A percentile compares a stretch with the other conserved stretches of the same genome.
phyloP scores from a whole-genome alignment of 257 asterid genomes.

The Craterostigma plantagineum region DNA sequence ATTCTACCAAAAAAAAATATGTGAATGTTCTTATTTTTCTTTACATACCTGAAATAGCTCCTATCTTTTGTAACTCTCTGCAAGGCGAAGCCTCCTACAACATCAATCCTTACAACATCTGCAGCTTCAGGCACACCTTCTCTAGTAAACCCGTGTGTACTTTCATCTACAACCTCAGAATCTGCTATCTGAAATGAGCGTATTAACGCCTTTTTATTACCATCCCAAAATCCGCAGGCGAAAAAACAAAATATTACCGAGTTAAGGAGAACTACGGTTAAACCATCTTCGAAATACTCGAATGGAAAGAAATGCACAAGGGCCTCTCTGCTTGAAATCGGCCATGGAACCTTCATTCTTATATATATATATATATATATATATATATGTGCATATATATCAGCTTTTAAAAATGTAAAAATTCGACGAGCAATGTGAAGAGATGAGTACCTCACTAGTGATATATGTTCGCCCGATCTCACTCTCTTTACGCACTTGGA shows the following conservation, averaged over 20 bases:
- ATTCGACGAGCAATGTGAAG: too few species aligned
- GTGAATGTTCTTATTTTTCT: not conserved
- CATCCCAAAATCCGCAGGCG: not conserved
- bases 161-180: constrained; percentile 29
- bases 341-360: constrained; percentile 95
- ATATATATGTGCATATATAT: constrained; percentile 8
- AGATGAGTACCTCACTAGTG: constrained; percentile 61
- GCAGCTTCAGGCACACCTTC: constrained; percentile 47
- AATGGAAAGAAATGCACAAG: constrained; percentile 41
- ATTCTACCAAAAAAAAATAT: not conserved
- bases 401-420: constrained; percentile 1
- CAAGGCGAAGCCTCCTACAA: constrained; percentile 71
- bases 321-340: constrained; percentile 76
- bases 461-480: constrained; percentile 65
- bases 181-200: constrained; percentile 49
- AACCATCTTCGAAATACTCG: constrained; percentile 67
- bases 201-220: not conserved
- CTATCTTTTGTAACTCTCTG: constrained; percentile 50
- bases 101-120: constrained; percentile 65
- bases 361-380: too few species aligned
- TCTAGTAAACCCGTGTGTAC: constrained; percentile 48
- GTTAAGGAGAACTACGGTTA: constrained; percentile 53
- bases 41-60: constrained; percentile 75
- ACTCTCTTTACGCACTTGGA: constrained; percentile 41
- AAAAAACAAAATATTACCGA: constrained; percentile 28